Evolutionary conservation across 805 yeast species (phyloP).

Genomic region (Pichia deserticola): DNA sequence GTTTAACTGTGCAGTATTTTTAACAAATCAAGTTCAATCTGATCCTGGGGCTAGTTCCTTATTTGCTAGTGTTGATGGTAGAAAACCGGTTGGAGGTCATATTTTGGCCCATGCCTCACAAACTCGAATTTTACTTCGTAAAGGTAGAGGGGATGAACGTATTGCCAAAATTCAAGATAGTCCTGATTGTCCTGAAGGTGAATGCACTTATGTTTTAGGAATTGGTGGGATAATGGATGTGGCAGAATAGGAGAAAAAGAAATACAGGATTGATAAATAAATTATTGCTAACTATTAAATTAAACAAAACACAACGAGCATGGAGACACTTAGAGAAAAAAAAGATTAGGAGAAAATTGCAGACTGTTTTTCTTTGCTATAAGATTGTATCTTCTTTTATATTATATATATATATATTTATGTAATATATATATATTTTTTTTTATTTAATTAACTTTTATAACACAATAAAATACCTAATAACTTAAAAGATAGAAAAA

Average conservation of each 20-base stretch:
- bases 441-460: too few relatives aligned
- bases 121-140: conserved; percentile 61
- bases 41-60: conserved; percentile 78
- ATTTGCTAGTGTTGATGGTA: conserved; percentile 76
- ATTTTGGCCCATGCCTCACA: conserved; percentile 78
- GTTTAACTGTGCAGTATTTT: conserved; percentile 67
- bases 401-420: too few relatives aligned
- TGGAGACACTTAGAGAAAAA: too few relatives aligned
- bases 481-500: too few relatives aligned
- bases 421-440: too few relatives aligned
- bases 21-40: conserved; percentile 74
- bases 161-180: conserved; percentile 75
- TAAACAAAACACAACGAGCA: too few relatives aligned
- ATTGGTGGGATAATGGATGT: conserved; percentile 30
- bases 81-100: conserved; percentile 82
- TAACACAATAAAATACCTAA: too few relatives aligned
- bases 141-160: conserved; percentile 75
- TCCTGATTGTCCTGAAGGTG: conserved; percentile 77
- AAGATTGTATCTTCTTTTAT: too few relatives aligned
- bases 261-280: too few relatives aligned
- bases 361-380: background rate
- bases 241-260: conserved; percentile 26
- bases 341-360: too few relatives aligned
- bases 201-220: conserved; percentile 64
- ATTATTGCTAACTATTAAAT: too few relatives aligned